Percentiles rank a stretch among this genome's conserved stretches.
Evolutionary conservation across 306 rosid species (phyloP).

Genomic region (Sesbania bispinosa): DNA sequence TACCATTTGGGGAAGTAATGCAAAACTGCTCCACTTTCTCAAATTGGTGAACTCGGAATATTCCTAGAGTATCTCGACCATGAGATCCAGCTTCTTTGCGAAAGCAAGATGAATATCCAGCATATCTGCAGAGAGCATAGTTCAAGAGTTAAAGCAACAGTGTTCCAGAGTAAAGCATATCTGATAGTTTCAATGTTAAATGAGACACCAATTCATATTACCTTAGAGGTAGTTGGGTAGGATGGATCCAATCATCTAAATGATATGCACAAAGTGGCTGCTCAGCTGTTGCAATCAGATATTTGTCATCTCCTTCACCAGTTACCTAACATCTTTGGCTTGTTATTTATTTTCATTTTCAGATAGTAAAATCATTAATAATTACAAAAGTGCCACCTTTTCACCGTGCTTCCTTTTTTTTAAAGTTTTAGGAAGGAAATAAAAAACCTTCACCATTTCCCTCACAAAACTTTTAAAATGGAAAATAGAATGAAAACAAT

Average conservation of each 20-base stretch:
- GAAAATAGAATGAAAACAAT: neutral
- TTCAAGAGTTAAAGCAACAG: neutral
- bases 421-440: neutral
- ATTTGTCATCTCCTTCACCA: conserved; percentile 99
- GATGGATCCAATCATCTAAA: conserved; percentile 94
- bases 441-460: neutral
- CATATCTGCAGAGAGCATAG: conserved; percentile 52
- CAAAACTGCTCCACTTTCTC: conserved; percentile 98
- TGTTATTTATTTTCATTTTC: neutral
- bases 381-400: neutral
- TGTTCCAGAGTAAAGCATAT: no score
- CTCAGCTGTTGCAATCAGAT: conserved; percentile 95
- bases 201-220: conserved; percentile 9
- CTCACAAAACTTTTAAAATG: neutral
- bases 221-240: conserved; percentile 87
- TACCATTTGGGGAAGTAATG: conserved; percentile 72
- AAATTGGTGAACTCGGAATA: conserved; percentile 93
- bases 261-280: conserved; percentile 94
- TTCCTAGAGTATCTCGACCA: conserved; percentile 94
- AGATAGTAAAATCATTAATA: neutral
- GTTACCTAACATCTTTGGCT: conserved; percentile 56
- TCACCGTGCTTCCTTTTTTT: neutral
- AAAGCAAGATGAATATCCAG: conserved; percentile 97
- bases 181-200: neutral
- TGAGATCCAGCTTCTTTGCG: conserved; percentile 98